phyloP scores from a whole-genome alignment of 305 asterid genomes.

The Andrographis paniculata region DNA sequence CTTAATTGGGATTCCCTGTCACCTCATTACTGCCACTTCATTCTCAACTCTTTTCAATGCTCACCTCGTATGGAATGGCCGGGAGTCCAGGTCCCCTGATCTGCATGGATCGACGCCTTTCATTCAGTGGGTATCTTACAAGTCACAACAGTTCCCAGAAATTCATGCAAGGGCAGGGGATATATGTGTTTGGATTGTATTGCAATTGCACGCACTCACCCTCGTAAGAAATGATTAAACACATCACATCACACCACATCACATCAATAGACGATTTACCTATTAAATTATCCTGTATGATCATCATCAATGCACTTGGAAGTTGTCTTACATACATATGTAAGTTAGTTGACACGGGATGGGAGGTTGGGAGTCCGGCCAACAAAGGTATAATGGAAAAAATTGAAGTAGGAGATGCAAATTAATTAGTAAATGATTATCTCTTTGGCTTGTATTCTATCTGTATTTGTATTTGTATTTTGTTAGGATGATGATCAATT shows the following conservation, averaged over 20 bases:
- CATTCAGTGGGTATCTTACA: too few relatives aligned
- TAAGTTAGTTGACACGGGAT: background rate
- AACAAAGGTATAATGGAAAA: background rate
- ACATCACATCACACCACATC: background rate
- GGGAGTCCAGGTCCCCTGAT: background rate
- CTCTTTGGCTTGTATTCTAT: too few relatives aligned
- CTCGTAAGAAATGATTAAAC: slow-evolving; percentile 18
- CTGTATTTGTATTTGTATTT: too few relatives aligned
- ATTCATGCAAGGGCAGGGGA: slow-evolving; percentile 9
- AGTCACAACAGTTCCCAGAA: slow-evolving; percentile 19
- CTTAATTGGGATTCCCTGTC: slow-evolving; percentile 23
- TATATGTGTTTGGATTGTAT: slow-evolving; percentile 9
- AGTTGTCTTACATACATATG: background rate
- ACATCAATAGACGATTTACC: slow-evolving; percentile 7
- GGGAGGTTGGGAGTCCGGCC: background rate
- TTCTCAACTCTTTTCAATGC: slow-evolving; percentile 18
- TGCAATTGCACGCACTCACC: too few relatives aligned
- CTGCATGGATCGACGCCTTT: too few relatives aligned
- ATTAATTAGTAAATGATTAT: too few relatives aligned
- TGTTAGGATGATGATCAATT: background rate
- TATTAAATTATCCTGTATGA: slow-evolving; percentile 13
- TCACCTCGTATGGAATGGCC: slow-evolving; percentile 17
- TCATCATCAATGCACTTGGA: background rate
- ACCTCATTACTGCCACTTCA: slow-evolving; percentile 25
- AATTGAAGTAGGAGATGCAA: too few relatives aligned